A percentile compares a stretch with the other conserved stretches of the same genome.
Evolutionary conservation across 176 grass and related monocot genomes (phyloP).

Genomic region (Cocos nucifera): DNA sequence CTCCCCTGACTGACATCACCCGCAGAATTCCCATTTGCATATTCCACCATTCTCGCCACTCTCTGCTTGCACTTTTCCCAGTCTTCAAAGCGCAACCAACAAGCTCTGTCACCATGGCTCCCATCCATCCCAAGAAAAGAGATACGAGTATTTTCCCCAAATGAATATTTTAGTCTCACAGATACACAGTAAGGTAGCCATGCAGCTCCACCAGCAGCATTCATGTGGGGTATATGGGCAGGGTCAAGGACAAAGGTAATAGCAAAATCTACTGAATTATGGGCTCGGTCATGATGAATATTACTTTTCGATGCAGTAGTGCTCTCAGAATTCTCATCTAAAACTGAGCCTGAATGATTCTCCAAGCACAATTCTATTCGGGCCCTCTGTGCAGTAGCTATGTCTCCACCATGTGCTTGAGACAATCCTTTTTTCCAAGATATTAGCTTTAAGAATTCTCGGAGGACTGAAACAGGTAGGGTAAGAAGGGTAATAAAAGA

Average conservation of each 20-base stretch:
- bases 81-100: constrained; percentile 73
- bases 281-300: constrained; percentile 76
- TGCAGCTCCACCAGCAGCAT: constrained; percentile 86
- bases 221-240: constrained; percentile 82
- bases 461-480: constrained; percentile 69
- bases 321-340: constrained; percentile 41
- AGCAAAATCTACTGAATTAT: constrained; percentile 75
- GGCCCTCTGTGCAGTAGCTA: constrained; percentile 74
- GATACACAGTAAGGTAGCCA: constrained; percentile 98
- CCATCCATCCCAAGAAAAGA: constrained; percentile 75
- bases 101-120: constrained; percentile 90
- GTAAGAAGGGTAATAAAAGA: constrained; percentile 98
- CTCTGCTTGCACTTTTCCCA: constrained; percentile 95
- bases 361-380: constrained; percentile 95
- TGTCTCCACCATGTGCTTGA: constrained; percentile 62
- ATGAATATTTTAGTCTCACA: constrained; percentile 73
- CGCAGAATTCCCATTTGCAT: constrained; percentile 47
- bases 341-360: constrained; percentile 70
- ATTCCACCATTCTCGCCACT: constrained; percentile 67
- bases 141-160: constrained; percentile 67
- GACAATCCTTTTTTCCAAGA: constrained; percentile 93
- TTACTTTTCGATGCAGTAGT: constrained; percentile 69
- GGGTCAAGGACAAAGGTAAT: constrained; percentile 94
- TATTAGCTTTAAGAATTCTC: constrained; percentile 88
- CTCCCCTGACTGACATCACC: constrained; percentile 84